Base-by-base conservation (phyloP, 768 basidiomycete species). In the Amanita muscaria region DNA sequence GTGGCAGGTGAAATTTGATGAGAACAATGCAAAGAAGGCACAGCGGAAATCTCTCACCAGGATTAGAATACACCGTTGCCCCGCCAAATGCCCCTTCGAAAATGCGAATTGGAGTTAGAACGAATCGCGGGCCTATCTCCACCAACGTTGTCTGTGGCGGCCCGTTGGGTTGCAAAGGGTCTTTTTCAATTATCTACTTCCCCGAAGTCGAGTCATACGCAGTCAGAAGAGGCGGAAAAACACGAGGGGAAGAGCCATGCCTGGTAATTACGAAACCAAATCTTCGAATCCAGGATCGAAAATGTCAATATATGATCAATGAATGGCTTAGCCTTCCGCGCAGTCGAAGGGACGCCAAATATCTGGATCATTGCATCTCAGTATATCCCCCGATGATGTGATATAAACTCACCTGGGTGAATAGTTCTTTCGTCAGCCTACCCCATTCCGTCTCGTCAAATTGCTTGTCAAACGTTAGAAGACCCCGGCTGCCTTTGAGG, bases 251-350 rank as follows among this genome's bases (percentile, higher is more conserved):
- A 22, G 33, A 15, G 14, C 58, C 69, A 52, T 47, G 92, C 90
- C 77, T 99, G 96, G 70, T 86, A 99, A 64, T 98, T 98, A 52
- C 96, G 80, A 73, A 98, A 98, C 96, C 96, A 99, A 52, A 98
- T 90, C 62, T 96, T 98, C 57, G 77, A 75, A 70, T 99, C 96
- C 23, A 94, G 75, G 44, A 98, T 72, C 25, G 94, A 96, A 65
- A 99, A 98, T 30, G 91, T 92, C 51, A 98, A 75, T 59, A 99
- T 80, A 58, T 98, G 96, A 66, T 99, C 96, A 57, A 99, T 79
- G 67, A 99, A 99, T 2, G 96, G 96, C 62, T 99, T 99, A 14
- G 90, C 77, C 57, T 79, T 83, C 51, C 94, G 74, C 6, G 96
- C 84, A n/a, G 79, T 77, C 21, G 88, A 80, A 15, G 96, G 94